These are phyloP conservation scores for Bullera alba DNA, from an alignment of 768 basidiomycete genomes.

Conservation along the genomic window DNA sequence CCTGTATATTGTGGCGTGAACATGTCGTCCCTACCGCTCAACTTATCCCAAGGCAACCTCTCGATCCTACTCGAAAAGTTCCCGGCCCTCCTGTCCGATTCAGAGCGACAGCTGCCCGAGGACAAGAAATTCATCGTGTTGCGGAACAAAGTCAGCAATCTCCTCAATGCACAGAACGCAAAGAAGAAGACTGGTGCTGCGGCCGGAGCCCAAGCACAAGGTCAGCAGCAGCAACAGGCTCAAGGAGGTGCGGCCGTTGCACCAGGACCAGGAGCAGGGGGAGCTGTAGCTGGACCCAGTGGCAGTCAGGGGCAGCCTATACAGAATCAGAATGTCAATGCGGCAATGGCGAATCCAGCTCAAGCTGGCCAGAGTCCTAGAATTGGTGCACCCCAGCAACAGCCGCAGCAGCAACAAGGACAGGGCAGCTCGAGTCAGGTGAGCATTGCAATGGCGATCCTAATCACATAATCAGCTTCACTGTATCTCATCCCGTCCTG, in stretches of 20 bases:
- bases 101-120: constrained; percentile 9
- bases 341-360: no score
- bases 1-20: no score
- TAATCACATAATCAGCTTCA: no score
- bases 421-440: no score
- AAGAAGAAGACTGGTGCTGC: background rate
- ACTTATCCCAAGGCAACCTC: constrained; percentile 4
- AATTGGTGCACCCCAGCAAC: no score
- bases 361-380: no score
- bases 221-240: background rate
- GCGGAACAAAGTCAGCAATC: background rate
- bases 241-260: background rate
- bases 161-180: background rate
- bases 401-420: no score
- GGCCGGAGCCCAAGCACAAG: background rate
- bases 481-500: no score
- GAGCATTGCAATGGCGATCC: no score
- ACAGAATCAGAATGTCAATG: no score
- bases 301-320: no score
- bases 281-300: no score
- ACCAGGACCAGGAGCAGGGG: background rate
- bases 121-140: background rate
- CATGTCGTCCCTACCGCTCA: background rate
- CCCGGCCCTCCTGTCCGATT: constrained; percentile 13
- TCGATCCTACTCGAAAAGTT: constrained; percentile 14